Conservation (phyloP, 805 yeast species). For the Candida xyloterini region DNA sequence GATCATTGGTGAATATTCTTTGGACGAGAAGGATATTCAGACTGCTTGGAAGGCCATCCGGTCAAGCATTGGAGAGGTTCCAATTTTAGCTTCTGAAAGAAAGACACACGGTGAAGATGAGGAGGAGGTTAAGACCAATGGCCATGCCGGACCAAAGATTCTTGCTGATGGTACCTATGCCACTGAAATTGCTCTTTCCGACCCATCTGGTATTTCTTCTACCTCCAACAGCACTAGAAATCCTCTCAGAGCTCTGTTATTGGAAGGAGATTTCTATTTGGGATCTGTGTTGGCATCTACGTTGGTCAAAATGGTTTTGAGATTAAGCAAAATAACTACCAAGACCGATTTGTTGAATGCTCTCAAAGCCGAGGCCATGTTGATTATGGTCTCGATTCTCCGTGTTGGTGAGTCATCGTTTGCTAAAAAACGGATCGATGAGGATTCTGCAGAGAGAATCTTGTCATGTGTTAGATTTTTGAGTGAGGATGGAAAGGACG, state of each 20-base stretch:
- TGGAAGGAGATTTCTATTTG: constrained; percentile 87
- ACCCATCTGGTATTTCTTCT: constrained; percentile 35
- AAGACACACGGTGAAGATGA: constrained; percentile 33
- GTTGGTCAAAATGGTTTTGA: constrained; percentile 79
- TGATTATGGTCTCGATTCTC: constrained; percentile 86
- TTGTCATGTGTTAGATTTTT: constrained; percentile 81
- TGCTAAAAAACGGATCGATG: constrained; percentile 79
- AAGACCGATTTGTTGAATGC: constrained; percentile 65
- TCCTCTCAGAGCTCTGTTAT: constrained; percentile 75
- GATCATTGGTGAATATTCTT: constrained; percentile 91
- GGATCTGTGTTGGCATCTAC: constrained; percentile 87
- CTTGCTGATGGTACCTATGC: constrained; percentile 99
- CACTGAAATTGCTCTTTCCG: constrained; percentile 78
- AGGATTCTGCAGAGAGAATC: constrained; percentile 94
- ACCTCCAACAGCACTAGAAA: constrained; percentile 39
- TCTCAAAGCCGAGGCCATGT: constrained; percentile 89
- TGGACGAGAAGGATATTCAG: constrained; percentile 68
- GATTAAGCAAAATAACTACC: constrained; percentile 58
- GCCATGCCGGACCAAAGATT: constrained; percentile 66
- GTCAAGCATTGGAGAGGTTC: constrained; percentile 82
- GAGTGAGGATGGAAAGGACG: constrained; percentile 57
- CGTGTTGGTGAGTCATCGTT: constrained; percentile 77
- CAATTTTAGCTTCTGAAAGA: constrained; percentile 74
- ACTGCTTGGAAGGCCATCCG: constrained; percentile 86
- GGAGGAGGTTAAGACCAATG: constrained; percentile 28